Evolutionary conservation across 106 monocot genomes (phyloP), one percentile per base, ranked within the genome.

Genomic region (Vanilla planifolia): DNA sequence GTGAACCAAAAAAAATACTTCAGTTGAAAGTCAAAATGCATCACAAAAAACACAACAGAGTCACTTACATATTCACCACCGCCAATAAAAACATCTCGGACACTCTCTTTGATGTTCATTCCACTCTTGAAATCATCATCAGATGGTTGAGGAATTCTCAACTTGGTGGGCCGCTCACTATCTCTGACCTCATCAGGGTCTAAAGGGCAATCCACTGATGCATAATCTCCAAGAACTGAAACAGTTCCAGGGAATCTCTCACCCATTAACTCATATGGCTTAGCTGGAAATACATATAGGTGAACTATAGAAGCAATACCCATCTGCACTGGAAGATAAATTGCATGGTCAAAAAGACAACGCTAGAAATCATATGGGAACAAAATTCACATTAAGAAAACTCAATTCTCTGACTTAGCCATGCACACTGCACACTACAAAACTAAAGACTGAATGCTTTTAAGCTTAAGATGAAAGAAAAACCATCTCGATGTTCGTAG

Each of bases 121-220:
- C 64, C 72, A 60, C 71, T 71, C 48, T 61, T 90, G 64, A 35
- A 40, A 67, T 69, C 73, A 66, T 48, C 60, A 71, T 74, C 61
- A 50, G 73, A 76, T 62, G 73, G 78, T 63, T 84, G 89, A 20
- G 89, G 94, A 70, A 95, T 78, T 60, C 79, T 86, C 26, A 87
- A 65, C 69, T 96, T 96, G 20, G 86, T 81, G 9, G 95, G 86
- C 40, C 86, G 72, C 39, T 87, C 86, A 70, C 86, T 96, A 48
- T 96, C 95, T 69, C 84, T 86, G 40, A 96, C 81, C 51, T 96
- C 95, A 24, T 96, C 95, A 21, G 84, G 86, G 72, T 90, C 95
- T 62, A 90, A 52, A 42, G 80, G 79, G 50, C 89, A 77, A 34
- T 86, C 84, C n/a, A 79, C 71, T 33, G 95, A 86, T 36, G 79